Evolutionary conservation across 108 stramenopile genomes (phyloP), one percentile per base, ranked within the genome.

Genomic region (Skeletonema marinoi): DNA sequence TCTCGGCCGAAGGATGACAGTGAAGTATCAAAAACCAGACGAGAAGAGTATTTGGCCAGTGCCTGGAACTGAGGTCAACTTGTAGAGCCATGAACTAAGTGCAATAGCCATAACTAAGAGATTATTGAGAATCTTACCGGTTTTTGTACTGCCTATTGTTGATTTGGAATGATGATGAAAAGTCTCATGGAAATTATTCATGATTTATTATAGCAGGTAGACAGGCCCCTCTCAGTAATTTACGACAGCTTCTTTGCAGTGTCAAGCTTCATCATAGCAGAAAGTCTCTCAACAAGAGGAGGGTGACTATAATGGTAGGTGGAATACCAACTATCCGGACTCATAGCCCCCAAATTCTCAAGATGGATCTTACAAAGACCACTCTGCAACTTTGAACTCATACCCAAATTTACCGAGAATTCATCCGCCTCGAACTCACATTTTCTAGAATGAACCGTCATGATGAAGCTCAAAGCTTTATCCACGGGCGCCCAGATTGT

Each of bases 281-380:
- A 87, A 16, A 99, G 88, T 7, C 99, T 88, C 78, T 99, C 98
- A 8, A 98, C 94, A 65, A 99, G 77, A 30, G 98, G 97, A 21
- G 99, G 99, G 75, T 99, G 99, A 32, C 88, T 88, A 80, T 98
- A 97, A 85, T 99, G 98, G 77, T 98, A 98, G 8, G 88, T 91
- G 3, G 83, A 84, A 82, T 98, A 99, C 95, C 89, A 89, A 56
- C 81, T 83, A 84, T 98, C 96, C 30, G 92, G 91, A 70, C 89
- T 87, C 94, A 97, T 95, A 59, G 96, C 91, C 19, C 97, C 96
- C 44, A 98, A 80, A 74, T 98, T 98, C 78, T 98, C 97, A 65
- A 99, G 73, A 80, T 92, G 89, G 60, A 99, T 97, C 91, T 99
- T 99, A 70, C 94, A 89, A 73, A 99, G 85, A 9, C 98, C 98